phyloP scores from a whole-genome alignment of 2,329 filamentous ascomycete species.

The Calonectria pseudoturangicola region DNA sequence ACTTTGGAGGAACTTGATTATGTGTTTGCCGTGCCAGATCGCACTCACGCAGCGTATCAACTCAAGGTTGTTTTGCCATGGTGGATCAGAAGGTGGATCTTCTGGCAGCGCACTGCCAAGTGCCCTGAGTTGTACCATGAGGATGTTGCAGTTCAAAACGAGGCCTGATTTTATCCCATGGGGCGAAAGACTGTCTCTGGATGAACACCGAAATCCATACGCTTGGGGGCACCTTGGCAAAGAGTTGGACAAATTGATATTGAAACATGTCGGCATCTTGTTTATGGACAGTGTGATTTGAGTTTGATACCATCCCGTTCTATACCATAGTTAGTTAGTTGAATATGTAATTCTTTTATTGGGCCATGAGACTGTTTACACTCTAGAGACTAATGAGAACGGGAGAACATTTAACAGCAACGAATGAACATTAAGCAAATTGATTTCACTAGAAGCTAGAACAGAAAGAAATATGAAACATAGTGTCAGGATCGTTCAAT shows the following conservation, averaged over 20 bases:
- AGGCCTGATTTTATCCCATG: not conserved
- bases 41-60: conserved; percentile 64
- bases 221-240: not conserved
- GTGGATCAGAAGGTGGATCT: conserved; percentile 58
- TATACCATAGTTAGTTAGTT: not conserved
- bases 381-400: no score
- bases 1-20: conserved; percentile 71
- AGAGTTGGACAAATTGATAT: not conserved
- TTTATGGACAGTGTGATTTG: not conserved
- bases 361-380: no score
- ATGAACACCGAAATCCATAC: not conserved
- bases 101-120: conserved; percentile 23
- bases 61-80: conserved; percentile 60
- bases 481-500: no score
- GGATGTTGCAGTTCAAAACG: not conserved
- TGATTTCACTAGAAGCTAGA: no score
- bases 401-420: no score
- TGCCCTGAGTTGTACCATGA: conserved; percentile 41
- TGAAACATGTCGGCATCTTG: not conserved
- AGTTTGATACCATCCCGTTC: not conserved
- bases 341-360: not conserved
- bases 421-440: no score
- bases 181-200: not conserved
- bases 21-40: conserved; percentile 65
- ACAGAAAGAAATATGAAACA: no score